A percentile compares a stretch with the other conserved stretches of the same genome.
These are phyloP conservation scores for Scedosporium aurantiacum DNA, from an alignment of 2,329 filamentous ascomycete genomes.

Conservation along the genomic window DNA sequence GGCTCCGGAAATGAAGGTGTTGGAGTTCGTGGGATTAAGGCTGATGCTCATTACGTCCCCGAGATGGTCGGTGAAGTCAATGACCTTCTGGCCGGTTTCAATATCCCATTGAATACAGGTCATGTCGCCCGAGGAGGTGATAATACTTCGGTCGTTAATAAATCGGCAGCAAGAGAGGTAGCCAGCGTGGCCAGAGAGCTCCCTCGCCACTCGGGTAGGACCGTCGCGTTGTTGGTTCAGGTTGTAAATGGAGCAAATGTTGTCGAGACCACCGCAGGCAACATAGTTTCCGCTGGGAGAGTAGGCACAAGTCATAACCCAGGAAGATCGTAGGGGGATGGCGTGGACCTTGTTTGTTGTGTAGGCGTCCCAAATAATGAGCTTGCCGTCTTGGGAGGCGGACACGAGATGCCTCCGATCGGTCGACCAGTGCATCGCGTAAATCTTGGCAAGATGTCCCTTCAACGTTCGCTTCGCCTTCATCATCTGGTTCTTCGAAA, in stretches of 20 bases:
- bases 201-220: slow-evolving; percentile 89
- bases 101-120: slow-evolving; percentile 99
- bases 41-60: slow-evolving; percentile 99
- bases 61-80: slow-evolving; percentile 95
- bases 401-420: slow-evolving; percentile 95
- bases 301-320: slow-evolving; percentile 99
- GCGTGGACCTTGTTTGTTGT: slow-evolving; percentile 99
- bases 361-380: slow-evolving; percentile 99
- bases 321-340: slow-evolving; percentile 91
- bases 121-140: slow-evolving; percentile 98
- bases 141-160: slow-evolving; percentile 94
- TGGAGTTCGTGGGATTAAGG: slow-evolving; percentile 97
- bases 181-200: slow-evolving; percentile 91
- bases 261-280: slow-evolving; percentile 95
- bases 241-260: slow-evolving; percentile 99
- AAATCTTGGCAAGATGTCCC: slow-evolving; percentile 97
- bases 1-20: slow-evolving; percentile 98
- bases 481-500: slow-evolving; percentile 88
- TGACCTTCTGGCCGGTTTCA: slow-evolving; percentile 92
- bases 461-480: slow-evolving; percentile 94
- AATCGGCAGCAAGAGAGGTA: slow-evolving; percentile 98
- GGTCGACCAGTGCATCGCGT: slow-evolving; percentile 99
- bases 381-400: slow-evolving; percentile 95
- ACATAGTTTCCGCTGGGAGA: slow-evolving; percentile 97
- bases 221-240: slow-evolving; percentile 88